These are phyloP conservation scores for Amauroascus verrucosus DNA, from an alignment of 2,329 filamentous ascomycete genomes.

Conservation along the genomic window DNA sequence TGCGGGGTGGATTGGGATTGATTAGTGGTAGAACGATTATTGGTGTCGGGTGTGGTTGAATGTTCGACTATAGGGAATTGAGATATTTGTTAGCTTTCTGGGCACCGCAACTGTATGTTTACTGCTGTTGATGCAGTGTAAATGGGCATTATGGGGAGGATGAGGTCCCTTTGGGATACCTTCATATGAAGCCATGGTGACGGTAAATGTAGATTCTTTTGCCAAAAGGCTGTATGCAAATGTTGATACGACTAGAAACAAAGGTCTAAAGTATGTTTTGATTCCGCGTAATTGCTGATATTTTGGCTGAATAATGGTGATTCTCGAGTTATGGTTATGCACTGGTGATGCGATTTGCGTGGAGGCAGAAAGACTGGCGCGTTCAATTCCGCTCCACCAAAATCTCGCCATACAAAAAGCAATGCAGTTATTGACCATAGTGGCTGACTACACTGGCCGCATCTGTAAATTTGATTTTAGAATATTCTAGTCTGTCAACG, in stretches of 20 bases:
- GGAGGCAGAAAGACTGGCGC: slow-evolving; percentile 10
- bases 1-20: slow-evolving; percentile 13
- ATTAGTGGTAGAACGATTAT: slow-evolving; percentile 19
- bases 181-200: slow-evolving; percentile 36
- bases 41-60: slow-evolving; percentile 26
- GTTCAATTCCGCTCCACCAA: too few relatives aligned
- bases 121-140: not conserved
- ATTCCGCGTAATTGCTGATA: too few relatives aligned
- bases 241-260: not conserved
- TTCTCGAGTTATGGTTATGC: too few relatives aligned
- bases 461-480: too few relatives aligned
- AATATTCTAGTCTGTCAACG: too few relatives aligned
- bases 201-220: not conserved
- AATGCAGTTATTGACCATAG: too few relatives aligned
- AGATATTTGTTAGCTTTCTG: slow-evolving; percentile 2
- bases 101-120: not conserved
- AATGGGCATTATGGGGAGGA: not conserved
- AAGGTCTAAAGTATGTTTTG: not conserved
- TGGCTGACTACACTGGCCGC: too few relatives aligned
- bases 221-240: not conserved
- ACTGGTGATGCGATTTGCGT: too few relatives aligned
- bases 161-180: slow-evolving; percentile 22
- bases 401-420: too few relatives aligned
- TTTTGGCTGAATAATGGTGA: too few relatives aligned
- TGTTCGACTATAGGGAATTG: slow-evolving; percentile 31